Evolutionary conservation across 306 rosid species (phyloP), one percentile per base, ranked within the genome.

Genomic region (Calophaca sinica): DNA sequence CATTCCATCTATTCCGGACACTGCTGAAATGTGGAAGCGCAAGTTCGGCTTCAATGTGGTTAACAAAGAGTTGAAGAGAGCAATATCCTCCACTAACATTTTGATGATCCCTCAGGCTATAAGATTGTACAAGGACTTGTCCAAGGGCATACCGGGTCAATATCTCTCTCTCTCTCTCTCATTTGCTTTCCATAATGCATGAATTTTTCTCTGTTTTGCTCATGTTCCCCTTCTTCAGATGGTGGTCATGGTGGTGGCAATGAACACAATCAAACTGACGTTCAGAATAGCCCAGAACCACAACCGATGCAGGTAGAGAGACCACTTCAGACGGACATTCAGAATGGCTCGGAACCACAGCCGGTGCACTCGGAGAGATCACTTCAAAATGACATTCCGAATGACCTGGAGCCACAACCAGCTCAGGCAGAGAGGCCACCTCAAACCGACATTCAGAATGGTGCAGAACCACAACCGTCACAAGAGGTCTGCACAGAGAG

Each of bases 71-170:
- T 0, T 79, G 55, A 75, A n/a, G 79, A 72, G 62, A 20, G 51
- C 52, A 12, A 13, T 82, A 1, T 2, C 42, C 26, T 58, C 15
- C 12, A 70, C 10, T 33, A 84, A 82, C 75, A 70, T 80, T 9
- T 48, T 87, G 69, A 87, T 53, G 88, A 79, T 84, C 33, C 71
- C 72, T 5, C 13, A 2, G 4, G 4, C 26, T 12, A 3, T 7
- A 49, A 50, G 50, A 12, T 4, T 81, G 52, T 9, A 2, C 10
- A 59, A 77, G 28, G 45, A 62, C 53, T 63, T 74, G 20, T 20
- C 26, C 1, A 7, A 1, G 7, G 4, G 7, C 7, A 4, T 6
- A 6, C 1, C 61, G 10, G 42, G 79, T 62, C 7, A 38, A 6
- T 20, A 9, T 26, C 14, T 60, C 29, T 20, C 8, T 26, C 14